Evolutionary conservation across 2,329 filamentous ascomycete species (phyloP).

Genomic region (Diaporthe vexans): DNA sequence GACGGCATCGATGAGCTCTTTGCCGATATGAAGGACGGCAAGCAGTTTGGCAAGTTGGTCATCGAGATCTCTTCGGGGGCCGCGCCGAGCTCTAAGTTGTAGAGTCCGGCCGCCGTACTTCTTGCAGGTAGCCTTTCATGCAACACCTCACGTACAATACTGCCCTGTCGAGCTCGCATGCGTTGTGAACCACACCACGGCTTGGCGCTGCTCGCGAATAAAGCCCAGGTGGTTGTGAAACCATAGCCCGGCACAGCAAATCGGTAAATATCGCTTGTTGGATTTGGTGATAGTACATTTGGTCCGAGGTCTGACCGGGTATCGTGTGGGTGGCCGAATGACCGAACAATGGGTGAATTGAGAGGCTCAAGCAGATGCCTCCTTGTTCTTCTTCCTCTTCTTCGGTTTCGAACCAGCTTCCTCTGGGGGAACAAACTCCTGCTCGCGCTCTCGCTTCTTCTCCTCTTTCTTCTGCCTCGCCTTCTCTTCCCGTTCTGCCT

Average conservation of each 20-base stretch:
- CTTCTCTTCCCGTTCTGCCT: conserved; percentile 85
- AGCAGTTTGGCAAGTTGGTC: conserved; percentile 94
- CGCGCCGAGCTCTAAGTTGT: conserved; percentile 46
- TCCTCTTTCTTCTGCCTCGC: conserved; percentile 91
- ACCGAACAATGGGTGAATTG: background rate
- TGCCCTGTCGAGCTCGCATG: background rate
- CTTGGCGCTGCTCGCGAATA: no score
- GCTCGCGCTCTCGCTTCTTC: conserved; percentile 86
- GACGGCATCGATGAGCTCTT: conserved; percentile 87
- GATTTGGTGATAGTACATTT: conserved; percentile 31
- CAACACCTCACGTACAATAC: background rate
- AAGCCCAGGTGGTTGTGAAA: background rate
- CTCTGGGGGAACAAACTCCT: conserved; percentile 88
- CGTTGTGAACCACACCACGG: background rate
- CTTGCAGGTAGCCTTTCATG: background rate
- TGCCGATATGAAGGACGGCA: conserved; percentile 87
- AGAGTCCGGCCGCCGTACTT: background rate
- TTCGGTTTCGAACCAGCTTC: conserved; percentile 77
- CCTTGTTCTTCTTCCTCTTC: conserved; percentile 73
- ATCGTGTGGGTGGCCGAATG: conserved; percentile 36
- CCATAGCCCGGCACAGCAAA: background rate
- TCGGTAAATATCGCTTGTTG: conserved; percentile 3
- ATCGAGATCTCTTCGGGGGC: conserved; percentile 70
- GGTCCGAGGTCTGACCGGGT: conserved; percentile 41
- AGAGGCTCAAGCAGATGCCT: conserved; percentile 44